Base-by-base conservation (phyloP, 2,329 filamentous ascomycete species). In the Cordyceps fumosorosea region DNA sequence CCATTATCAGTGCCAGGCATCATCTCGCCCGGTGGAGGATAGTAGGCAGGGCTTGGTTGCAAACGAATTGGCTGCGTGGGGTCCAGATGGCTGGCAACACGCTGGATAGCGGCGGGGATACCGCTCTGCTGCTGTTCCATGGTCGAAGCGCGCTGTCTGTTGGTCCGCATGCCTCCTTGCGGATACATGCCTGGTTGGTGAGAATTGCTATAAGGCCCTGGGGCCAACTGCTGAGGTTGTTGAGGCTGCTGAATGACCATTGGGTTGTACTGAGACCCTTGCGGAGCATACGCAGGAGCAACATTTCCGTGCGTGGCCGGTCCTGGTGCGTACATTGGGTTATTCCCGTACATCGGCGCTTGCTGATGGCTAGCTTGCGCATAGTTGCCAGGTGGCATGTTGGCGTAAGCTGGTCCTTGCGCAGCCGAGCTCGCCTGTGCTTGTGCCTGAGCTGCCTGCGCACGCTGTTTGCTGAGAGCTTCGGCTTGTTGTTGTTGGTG, bases 401-500 rank as follows among this genome's bases (percentile, higher is more conserved):
- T 72, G 8, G 72, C 76, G 63, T 93, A 95, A 6, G 87, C 87
- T 20, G 40, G 12, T 57, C 80, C 82, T 71, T 89, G 86, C 3
- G 81, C 84, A 11, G 85, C 86, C 12, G 84, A 84, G 70, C 88
- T 88, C 18, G 88, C 88, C 67, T 91, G 88, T 1, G 84, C 84
- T 66, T 88, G 85, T 2, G 88, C 55, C 44, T 57, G 85, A 2
- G 88, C 89, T 44, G 83, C 84, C 67, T 88, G 85, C 12, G 90
- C 91, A 67, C 93, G 84, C 75, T 97, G 93, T 76, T 96, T 96
- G 79, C 91, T 96, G 62, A 96, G 78, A 44, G 93, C 91, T 72
- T 98, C 95, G 18, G 92, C 93, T 76, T 96, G 91, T 72, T 96
- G 91, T 73, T 98, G 95, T 74, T 97, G 93, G 72, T 96, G 92